A percentile compares a stretch with the other conserved stretches of the same genome.
phyloP scores from a whole-genome alignment of 305 asterid genomes.

The Solanum hybrid region DNA sequence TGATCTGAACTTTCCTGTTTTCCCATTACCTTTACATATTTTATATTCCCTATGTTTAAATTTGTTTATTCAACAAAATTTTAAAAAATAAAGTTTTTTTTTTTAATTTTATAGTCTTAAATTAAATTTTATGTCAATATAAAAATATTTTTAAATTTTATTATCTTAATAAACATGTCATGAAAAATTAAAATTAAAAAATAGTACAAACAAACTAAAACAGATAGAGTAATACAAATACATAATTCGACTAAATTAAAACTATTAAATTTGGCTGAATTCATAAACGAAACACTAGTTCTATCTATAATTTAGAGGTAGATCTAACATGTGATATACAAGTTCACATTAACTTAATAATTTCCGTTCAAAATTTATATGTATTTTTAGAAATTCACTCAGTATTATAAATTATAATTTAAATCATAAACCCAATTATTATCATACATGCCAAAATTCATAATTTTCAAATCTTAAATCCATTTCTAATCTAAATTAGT shows the following conservation, averaged over 20 bases:
- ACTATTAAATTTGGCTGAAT: no score
- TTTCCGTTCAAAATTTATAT: no score
- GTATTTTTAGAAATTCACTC: no score
- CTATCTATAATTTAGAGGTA: not conserved
- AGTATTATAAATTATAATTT: no score
- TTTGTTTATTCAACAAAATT: not conserved
- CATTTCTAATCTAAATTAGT: not conserved
- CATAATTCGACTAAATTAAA: no score
- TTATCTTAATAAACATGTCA: not conserved
- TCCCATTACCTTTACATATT: not conserved
- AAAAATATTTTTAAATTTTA: no score
- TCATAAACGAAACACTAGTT: no score
- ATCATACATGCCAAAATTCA: not conserved
- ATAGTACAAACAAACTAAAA: not conserved
- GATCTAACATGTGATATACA: not conserved
- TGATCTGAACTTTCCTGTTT: not conserved
- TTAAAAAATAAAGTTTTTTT: no score
- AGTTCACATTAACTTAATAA: no score
- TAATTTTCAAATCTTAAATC: not conserved
- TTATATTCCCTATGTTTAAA: not conserved
- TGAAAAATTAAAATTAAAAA: not conserved
- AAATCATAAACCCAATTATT: not conserved
- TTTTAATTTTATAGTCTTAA: no score
- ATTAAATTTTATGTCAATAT: no score
- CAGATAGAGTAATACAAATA: not conserved